Evolutionary conservation across 768 basidiomycete species (phyloP).

Genomic region (Jaapia argillacea): DNA sequence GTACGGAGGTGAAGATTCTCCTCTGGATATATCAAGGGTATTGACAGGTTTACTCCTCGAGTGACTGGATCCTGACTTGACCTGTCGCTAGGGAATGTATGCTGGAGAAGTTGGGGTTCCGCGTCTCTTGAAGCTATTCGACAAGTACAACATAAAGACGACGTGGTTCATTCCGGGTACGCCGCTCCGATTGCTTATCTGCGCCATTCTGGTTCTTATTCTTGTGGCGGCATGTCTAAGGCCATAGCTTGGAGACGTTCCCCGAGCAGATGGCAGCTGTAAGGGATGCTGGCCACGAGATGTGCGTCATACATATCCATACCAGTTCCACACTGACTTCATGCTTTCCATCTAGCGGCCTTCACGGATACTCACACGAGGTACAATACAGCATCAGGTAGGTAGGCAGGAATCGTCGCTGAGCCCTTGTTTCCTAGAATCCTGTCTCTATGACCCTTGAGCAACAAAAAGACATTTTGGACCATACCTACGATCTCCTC

Average conservation of each 20-base stretch:
- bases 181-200: no score
- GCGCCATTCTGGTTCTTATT: background rate
- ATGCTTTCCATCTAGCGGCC: conserved; percentile 36
- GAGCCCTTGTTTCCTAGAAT: conserved; percentile 36
- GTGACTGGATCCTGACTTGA: background rate
- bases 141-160: conserved; percentile 56
- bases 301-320: conserved; percentile 26
- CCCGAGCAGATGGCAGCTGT: conserved; percentile 60
- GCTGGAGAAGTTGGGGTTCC: conserved; percentile 68
- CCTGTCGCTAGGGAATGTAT: conserved; percentile 42
- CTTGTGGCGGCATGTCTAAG: conserved; percentile 17
- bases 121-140: conserved; percentile 60
- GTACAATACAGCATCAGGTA: no score
- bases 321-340: no score
- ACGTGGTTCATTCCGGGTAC: conserved; percentile 72
- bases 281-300: conserved; percentile 65
- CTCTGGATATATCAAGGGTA: conserved; percentile 58
- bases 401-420: no score
- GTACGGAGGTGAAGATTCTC: conserved; percentile 68
- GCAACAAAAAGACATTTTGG: conserved; percentile 65
- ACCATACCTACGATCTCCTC: conserved; percentile 51
- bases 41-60: no score
- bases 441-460: conserved; percentile 46
- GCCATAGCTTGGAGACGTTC: conserved; percentile 69
- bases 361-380: conserved; percentile 69